Evolutionary conservation across 75 land plant genomes (phyloP).

Genomic region (Adiantum capillusveneris): DNA sequence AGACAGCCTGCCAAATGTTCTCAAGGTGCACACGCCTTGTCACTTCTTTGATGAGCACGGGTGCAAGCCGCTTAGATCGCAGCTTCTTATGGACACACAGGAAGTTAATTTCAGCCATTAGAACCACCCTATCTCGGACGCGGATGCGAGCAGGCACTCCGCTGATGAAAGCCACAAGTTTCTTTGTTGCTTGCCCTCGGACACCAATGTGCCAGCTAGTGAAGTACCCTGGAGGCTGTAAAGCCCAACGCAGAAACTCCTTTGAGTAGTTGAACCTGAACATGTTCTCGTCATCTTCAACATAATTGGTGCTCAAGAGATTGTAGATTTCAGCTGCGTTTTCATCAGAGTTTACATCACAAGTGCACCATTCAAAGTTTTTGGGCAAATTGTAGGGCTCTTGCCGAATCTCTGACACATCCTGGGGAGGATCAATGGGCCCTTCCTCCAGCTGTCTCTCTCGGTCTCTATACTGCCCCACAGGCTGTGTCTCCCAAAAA

Average conservation of each 20-base stretch:
- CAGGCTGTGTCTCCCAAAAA: slow-evolving; percentile 86
- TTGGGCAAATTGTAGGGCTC: slow-evolving; percentile 74
- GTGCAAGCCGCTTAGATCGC: slow-evolving; percentile 70
- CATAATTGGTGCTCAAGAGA: slow-evolving; percentile 58
- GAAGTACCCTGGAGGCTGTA: slow-evolving; percentile 66
- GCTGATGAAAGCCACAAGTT: slow-evolving; percentile 77
- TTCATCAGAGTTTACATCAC: slow-evolving; percentile 56
- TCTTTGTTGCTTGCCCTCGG: slow-evolving; percentile 42
- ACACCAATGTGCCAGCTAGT: slow-evolving; percentile 75
- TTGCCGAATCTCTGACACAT: slow-evolving; percentile 56
- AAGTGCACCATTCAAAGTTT: slow-evolving; percentile 71
- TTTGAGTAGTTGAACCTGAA: slow-evolving; percentile 72
- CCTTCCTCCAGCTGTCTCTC: slow-evolving; percentile 48
- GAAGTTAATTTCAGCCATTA: slow-evolving; percentile 84
- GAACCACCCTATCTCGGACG: slow-evolving; percentile 36
- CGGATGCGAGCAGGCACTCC: slow-evolving; percentile 76
- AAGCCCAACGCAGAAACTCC: slow-evolving; percentile 71
- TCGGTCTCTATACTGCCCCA: slow-evolving; percentile 68
- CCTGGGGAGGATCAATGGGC: slow-evolving; percentile 57
- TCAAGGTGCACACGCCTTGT: slow-evolving; percentile 71
- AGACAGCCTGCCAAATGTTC: slow-evolving; percentile 75
- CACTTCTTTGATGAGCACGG: slow-evolving; percentile 67
- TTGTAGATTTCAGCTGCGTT: slow-evolving; percentile 50
- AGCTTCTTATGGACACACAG: slow-evolving; percentile 84
- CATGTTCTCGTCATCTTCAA: slow-evolving; percentile 87